Conservation (phyloP, 2,329 filamentous ascomycete genomes). For the Purpureocillium takamizusanense region DNA sequence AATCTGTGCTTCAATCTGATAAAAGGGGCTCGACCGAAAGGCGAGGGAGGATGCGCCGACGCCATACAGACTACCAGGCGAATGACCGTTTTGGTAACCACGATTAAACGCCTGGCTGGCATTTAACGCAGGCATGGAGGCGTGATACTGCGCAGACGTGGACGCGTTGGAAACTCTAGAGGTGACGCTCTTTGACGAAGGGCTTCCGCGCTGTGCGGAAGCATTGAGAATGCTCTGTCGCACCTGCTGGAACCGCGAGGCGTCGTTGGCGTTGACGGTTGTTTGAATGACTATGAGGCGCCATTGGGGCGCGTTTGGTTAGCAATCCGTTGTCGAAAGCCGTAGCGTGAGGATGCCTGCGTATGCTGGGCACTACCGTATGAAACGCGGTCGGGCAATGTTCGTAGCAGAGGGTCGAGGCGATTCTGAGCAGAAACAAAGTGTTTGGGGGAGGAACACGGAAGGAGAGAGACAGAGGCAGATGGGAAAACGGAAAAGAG, state of each 20-base stretch:
- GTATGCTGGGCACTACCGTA: too few species aligned
- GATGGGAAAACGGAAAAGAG: too few species aligned
- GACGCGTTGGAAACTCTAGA: slow-evolving; percentile 4
- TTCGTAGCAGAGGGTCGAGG: too few species aligned
- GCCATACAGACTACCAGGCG: slow-evolving; percentile 8
- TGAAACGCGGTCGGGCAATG: too few species aligned
- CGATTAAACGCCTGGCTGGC: slow-evolving; percentile 5
- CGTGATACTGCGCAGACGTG: slow-evolving; percentile 6
- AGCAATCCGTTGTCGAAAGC: too few species aligned
- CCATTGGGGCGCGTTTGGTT: background rate
- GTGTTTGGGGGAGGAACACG: too few species aligned
- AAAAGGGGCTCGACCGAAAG: slow-evolving; percentile 77
- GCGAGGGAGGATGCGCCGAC: slow-evolving; percentile 9
- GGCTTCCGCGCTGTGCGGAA: slow-evolving; percentile 17
- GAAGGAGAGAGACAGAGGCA: too few species aligned
- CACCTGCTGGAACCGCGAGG: slow-evolving; percentile 32
- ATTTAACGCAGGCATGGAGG: slow-evolving; percentile 12
- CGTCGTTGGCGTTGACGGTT: slow-evolving; percentile 25
- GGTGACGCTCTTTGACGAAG: slow-evolving; percentile 10
- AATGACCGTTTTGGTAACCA: slow-evolving; percentile 12
- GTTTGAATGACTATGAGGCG: slow-evolving; percentile 30
- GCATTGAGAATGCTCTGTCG: slow-evolving; percentile 31
- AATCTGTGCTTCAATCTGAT: slow-evolving; percentile 57
- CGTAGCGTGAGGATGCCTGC: too few species aligned
- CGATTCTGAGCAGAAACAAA: too few species aligned